Evolutionary conservation across 179 eudicot species (phyloP).

Genomic region (Heliamphora pulchella): DNA sequence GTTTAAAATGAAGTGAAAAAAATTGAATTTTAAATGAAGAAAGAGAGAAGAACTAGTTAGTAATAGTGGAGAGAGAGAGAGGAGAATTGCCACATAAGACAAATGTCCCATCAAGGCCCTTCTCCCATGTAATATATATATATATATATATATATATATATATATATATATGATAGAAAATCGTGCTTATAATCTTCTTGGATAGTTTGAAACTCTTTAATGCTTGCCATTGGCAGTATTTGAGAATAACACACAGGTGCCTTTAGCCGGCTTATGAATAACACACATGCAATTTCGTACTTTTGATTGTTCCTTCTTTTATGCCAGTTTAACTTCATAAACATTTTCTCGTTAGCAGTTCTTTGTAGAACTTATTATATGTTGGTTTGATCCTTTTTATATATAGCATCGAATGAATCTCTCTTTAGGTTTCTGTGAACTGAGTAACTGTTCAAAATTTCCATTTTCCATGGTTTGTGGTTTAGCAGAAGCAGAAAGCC

Average conservation of each 20-base stretch:
- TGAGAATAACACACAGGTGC: neutral
- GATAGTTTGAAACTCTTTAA: neutral
- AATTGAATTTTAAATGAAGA: too few relatives aligned
- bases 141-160: too few relatives aligned
- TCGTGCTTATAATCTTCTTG: neutral
- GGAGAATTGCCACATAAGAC: too few relatives aligned
- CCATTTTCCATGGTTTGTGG: neutral
- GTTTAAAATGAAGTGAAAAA: too few relatives aligned
- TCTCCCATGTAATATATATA: too few relatives aligned
- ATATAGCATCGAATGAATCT: too few relatives aligned
- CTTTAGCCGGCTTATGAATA: neutral
- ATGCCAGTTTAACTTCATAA: neutral
- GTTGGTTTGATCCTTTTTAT: too few relatives aligned
- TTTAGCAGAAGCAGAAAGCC: slow-evolving; percentile 4
- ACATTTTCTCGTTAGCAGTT: neutral
- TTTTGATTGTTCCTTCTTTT: neutral
- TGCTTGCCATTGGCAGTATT: neutral
- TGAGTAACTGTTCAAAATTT: neutral
- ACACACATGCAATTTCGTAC: neutral
- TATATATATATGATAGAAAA: neutral
- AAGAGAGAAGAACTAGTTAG: too few relatives aligned
- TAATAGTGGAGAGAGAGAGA: too few relatives aligned
- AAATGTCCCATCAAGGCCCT: too few relatives aligned
- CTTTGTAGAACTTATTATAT: neutral
- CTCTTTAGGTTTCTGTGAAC: neutral